Base-by-base conservation (phyloP, 257 asterid species). In the Dorcoceras hygrometricum region DNA sequence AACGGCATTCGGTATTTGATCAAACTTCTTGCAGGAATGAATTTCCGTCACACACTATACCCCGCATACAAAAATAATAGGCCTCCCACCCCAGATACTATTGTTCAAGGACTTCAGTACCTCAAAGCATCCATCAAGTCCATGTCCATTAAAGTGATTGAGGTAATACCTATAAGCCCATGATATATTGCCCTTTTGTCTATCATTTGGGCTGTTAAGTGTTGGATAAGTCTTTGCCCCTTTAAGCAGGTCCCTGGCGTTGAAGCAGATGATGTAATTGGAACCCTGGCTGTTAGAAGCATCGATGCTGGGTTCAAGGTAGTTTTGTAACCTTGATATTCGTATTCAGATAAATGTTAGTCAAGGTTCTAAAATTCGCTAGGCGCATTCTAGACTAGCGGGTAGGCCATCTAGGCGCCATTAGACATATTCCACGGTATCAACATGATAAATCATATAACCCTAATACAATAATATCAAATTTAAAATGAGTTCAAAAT, bases 251-350 rank as follows among this genome's bases (percentile, higher is more conserved):
- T 93, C 65, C 97, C 99, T 43, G 99, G 99, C 36, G 99, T 93
- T 65, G 99, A 93, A 82, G 99, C 99, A 58, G 99, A 93, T 88
- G 97, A 93, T 76, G 99, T 93, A 25, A 93, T 93, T 74, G 99
- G 99, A 76, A 93, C 99, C 71, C 81, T 93, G 81, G 89, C 99
- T 58, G 73, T 79, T 70, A 93, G 82, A 84, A 93, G 97, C 31
- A 95, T 93, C 48, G 74, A 84, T 77, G 87, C 79, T 32, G 96
- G 99, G 32, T 93, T 76, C 83, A 93, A 93, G 97, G 97, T 87
- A 75, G 25, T 76, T 39, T 75, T 70, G 59, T 63, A 26, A 63
- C 57, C 66, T 63, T 73, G 50, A 11, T 39, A 34, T 34, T 34
- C 2, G 46, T 12, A 66, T 63, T 67, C 58, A 60, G 58, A 66